Percentiles rank a stretch among this genome's conserved stretches.
Evolutionary conservation across 768 basidiomycete species (phyloP).

Genomic region (Mycena leptocephala): DNA sequence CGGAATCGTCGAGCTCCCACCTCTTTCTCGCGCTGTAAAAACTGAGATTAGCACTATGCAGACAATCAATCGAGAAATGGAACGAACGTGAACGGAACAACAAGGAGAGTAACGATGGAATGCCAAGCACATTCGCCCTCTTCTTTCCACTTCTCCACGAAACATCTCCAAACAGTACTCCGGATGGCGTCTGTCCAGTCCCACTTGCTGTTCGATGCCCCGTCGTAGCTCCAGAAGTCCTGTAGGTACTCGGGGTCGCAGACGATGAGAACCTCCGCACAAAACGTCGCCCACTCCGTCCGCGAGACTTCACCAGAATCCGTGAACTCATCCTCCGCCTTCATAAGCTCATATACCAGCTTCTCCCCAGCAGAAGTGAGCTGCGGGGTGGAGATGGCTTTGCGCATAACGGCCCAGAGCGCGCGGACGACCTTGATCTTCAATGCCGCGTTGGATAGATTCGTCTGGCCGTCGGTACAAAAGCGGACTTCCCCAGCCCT

Average conservation of each 20-base stretch:
- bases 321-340: conserved; percentile 63
- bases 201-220: conserved; percentile 42
- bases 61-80: conserved; percentile 21
- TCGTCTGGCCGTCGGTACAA: conserved; percentile 30
- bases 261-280: conserved; percentile 67
- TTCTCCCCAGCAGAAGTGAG: conserved; percentile 62
- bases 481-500: conserved; percentile 39
- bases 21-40: conserved; percentile 50
- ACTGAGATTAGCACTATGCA: conserved; percentile 10
- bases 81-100: conserved; percentile 76
- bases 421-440: conserved; percentile 72
- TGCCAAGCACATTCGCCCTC: conserved; percentile 67
- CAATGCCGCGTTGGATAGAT: conserved; percentile 60
- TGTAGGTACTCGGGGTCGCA: conserved; percentile 65
- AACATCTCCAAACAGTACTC: conserved; percentile 71
- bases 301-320: conserved; percentile 63
- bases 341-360: conserved; percentile 66
- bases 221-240: conserved; percentile 67
- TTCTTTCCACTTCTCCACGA: conserved; percentile 70
- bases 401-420: conserved; percentile 70
- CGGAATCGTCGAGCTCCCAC: conserved; percentile 72
- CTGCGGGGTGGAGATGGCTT: conserved; percentile 57
- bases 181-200: conserved; percentile 60
- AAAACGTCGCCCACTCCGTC: conserved; percentile 73
- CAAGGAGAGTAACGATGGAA: conserved; percentile 67